These are phyloP conservation scores for Penicillium italicum DNA, from an alignment of 2,329 filamentous ascomycete species.

Conservation along the genomic window DNA sequence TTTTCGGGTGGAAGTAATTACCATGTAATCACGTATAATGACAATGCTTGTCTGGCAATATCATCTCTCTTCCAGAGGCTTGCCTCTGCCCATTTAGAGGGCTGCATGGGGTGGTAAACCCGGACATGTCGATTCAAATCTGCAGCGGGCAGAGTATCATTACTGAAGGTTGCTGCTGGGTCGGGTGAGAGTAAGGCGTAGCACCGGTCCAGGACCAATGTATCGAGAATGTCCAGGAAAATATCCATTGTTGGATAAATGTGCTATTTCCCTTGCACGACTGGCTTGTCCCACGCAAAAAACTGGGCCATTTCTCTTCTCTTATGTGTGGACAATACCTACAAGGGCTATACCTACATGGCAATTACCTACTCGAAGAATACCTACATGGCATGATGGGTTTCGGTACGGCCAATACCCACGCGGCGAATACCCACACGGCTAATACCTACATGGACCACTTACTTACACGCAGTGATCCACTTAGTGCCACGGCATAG, in stretches of 20 bases:
- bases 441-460: slow-evolving; percentile 11
- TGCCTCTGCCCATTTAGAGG: slow-evolving; percentile 27
- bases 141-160: not conserved
- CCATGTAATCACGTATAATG: slow-evolving; percentile 31
- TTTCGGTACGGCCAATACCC: slow-evolving; percentile 1
- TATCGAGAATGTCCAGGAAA: slow-evolving; percentile 75
- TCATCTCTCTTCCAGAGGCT: slow-evolving; percentile 32
- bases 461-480: not conserved
- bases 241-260: slow-evolving; percentile 65
- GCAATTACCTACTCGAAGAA: not conserved
- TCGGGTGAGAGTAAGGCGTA: slow-evolving; percentile 54
- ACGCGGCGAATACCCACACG: slow-evolving; percentile 15
- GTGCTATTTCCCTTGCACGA: slow-evolving; percentile 26
- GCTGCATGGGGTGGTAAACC: slow-evolving; percentile 25
- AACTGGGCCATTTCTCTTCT: not conserved
- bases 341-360: slow-evolving; percentile 9
- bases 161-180: not conserved
- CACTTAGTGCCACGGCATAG: not conserved
- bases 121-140: slow-evolving; percentile 26
- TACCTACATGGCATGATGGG: not conserved
- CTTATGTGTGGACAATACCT: slow-evolving; percentile 5
- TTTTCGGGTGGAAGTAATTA: not conserved
- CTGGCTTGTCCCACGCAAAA: not conserved
- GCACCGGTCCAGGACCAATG: slow-evolving; percentile 68
- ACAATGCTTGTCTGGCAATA: slow-evolving; percentile 27